A percentile compares a stretch with the other conserved stretches of the same genome.
phyloP scores from a whole-genome alignment of 2,329 filamentous ascomycete species.

The Metarhizium robertsii region DNA sequence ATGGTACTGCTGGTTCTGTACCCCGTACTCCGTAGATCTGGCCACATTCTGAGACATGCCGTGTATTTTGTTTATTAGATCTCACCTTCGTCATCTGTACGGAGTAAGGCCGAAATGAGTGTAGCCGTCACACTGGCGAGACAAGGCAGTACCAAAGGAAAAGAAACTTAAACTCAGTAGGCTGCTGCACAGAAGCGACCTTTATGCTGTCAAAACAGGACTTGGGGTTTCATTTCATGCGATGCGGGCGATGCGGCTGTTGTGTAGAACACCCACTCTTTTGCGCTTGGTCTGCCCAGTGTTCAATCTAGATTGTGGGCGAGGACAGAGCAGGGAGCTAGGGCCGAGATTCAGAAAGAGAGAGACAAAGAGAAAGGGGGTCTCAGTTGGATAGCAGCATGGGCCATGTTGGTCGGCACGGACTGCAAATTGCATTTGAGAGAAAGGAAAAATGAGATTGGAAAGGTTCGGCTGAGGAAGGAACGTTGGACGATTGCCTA shows the following conservation, averaged over 20 bases:
- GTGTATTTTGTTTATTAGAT: neutral
- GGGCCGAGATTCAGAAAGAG: neutral
- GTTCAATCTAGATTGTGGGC: neutral
- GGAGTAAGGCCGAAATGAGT: neutral
- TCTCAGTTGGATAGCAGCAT: neutral
- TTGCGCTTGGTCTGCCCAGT: neutral
- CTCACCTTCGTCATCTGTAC: neutral
- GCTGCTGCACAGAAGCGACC: neutral
- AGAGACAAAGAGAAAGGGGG: neutral
- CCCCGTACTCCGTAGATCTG: neutral
- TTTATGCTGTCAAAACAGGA: neutral
- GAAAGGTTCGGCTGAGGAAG: neutral
- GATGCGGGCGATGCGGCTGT: neutral
- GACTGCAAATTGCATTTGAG: neutral
- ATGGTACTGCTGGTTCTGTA: neutral
- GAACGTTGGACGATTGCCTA: neutral
- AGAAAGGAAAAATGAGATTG: neutral
- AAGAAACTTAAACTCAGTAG: neutral
- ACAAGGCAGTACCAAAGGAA: too few relatives aligned
- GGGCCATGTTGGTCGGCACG: neutral
- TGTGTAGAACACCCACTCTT: neutral
- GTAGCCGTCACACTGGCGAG: too few relatives aligned
- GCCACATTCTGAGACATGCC: neutral
- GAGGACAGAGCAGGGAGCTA: neutral
- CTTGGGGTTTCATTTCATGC: neutral